phyloP scores from a whole-genome alignment of 768 basidiomycete genomes.

The Amanita molliuscula region DNA sequence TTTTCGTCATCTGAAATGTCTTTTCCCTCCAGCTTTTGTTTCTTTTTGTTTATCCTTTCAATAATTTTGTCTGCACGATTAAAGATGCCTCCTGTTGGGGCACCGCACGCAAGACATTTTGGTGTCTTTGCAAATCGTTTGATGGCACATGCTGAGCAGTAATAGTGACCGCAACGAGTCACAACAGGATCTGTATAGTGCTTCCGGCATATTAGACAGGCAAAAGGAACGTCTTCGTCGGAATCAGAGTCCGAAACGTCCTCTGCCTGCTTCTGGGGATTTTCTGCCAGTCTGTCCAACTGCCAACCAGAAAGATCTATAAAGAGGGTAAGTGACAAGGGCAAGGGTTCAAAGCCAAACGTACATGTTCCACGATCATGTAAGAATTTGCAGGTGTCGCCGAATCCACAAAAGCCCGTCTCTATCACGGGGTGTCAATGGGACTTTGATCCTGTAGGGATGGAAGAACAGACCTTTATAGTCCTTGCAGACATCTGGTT shows the following conservation, averaged over 20 bases:
- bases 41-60: constrained; percentile 72
- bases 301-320: constrained; percentile 97
- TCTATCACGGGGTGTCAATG: constrained; percentile 36
- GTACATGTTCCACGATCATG: constrained; percentile 93
- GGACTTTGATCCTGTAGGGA: background rate
- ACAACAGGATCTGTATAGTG: constrained; percentile 92
- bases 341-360: constrained; percentile 20
- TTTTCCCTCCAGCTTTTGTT: constrained; percentile 43
- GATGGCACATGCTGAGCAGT: constrained; percentile 91
- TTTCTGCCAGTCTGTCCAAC: constrained; percentile 85
- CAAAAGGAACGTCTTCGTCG: constrained; percentile 89
- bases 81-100: constrained; percentile 92
- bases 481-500: constrained; percentile 99
- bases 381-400: constrained; percentile 97
- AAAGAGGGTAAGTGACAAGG: constrained; percentile 3
- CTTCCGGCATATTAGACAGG: constrained; percentile 95
- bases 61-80: constrained; percentile 92
- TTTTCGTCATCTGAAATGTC: constrained; percentile 34
- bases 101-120: constrained; percentile 91
- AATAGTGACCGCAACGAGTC: constrained; percentile 95
- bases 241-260: constrained; percentile 56
- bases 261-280: constrained; percentile 50
- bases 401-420: constrained; percentile 98
- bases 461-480: constrained; percentile 73
- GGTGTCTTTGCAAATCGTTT: constrained; percentile 90